Evolutionary conservation across 2,329 filamentous ascomycete species (phyloP).

Genomic region (Penicillium vulpinum): DNA sequence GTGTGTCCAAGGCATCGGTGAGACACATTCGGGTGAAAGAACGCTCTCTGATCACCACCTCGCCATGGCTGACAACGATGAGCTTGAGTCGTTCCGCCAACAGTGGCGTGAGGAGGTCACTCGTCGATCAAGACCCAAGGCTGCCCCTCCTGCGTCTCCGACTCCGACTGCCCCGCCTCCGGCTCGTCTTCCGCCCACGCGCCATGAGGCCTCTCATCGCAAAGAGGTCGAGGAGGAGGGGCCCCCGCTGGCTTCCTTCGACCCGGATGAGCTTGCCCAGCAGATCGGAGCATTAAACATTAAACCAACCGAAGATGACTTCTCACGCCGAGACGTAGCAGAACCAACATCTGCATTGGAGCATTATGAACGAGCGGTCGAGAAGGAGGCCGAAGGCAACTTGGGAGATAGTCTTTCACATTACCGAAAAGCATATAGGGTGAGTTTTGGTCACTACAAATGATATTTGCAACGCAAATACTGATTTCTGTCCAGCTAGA

Average conservation of each 20-base stretch:
- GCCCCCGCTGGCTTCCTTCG: constrained; percentile 23
- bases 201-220: constrained; percentile 39
- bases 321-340: constrained; percentile 29
- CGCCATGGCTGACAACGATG: constrained; percentile 56
- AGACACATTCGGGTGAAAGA: not conserved
- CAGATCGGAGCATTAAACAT: constrained; percentile 39
- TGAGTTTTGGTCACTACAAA: constrained; percentile 37
- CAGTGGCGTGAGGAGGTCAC: constrained; percentile 83
- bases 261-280: constrained; percentile 36
- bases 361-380: constrained; percentile 88
- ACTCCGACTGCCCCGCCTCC: constrained; percentile 22
- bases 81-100: constrained; percentile 81
- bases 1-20: not conserved
- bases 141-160: constrained; percentile 15
- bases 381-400: constrained; percentile 80
- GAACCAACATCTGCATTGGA: constrained; percentile 79
- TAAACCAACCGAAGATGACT: constrained; percentile 38
- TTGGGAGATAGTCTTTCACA: constrained; percentile 84
- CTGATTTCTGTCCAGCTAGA: constrained; percentile 64
- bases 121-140: constrained; percentile 43
- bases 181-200: constrained; percentile 40
- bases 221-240: constrained; percentile 42
- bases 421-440: constrained; percentile 87
- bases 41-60: constrained; percentile 1
- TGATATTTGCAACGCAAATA: not conserved